phyloP scores from a whole-genome alignment of 768 basidiomycete species.

The Suillus fuscotomentosus region DNA sequence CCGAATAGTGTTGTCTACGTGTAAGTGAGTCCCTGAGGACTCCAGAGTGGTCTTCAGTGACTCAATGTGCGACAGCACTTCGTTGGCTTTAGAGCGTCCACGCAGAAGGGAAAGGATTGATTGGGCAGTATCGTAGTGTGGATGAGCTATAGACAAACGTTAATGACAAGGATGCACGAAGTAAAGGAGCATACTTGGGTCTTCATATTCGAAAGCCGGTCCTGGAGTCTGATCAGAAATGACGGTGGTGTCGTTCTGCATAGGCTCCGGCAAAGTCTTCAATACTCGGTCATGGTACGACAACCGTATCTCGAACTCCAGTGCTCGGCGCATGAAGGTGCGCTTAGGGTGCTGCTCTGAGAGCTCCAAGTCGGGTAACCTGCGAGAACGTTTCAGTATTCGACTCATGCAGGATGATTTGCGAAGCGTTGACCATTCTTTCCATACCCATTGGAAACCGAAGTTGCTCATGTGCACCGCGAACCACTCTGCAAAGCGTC shows the following conservation, averaged over 20 bases:
- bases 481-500: conserved; percentile 93
- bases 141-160: conserved; percentile 49
- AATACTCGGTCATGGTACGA: conserved; percentile 92
- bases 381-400: conserved; percentile 28
- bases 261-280: conserved; percentile 81
- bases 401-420: background rate
- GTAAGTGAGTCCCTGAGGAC: conserved; percentile 48
- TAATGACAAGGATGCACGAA: background rate
- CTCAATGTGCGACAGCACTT: conserved; percentile 75
- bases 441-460: conserved; percentile 98
- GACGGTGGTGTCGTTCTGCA: conserved; percentile 65
- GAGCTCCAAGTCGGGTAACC: conserved; percentile 83
- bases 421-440: conserved; percentile 76
- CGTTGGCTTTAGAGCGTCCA: conserved; percentile 76
- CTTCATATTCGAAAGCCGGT: conserved; percentile 82
- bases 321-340: conserved; percentile 79
- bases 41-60: conserved; percentile 65
- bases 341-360: conserved; percentile 81
- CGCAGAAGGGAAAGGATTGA: conserved; percentile 78
- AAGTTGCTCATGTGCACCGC: conserved; percentile 97
- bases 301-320: conserved; percentile 88
- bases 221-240: conserved; percentile 74
- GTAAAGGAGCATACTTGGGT: conserved; percentile 51
- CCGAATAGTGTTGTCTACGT: conserved; percentile 66
- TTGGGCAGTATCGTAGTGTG: conserved; percentile 78